Evolutionary conservation across 1,284 basidiomycete genomes (phyloP), one percentile per base, ranked within the genome.

Genomic region (Microbotryum intermedium): DNA sequence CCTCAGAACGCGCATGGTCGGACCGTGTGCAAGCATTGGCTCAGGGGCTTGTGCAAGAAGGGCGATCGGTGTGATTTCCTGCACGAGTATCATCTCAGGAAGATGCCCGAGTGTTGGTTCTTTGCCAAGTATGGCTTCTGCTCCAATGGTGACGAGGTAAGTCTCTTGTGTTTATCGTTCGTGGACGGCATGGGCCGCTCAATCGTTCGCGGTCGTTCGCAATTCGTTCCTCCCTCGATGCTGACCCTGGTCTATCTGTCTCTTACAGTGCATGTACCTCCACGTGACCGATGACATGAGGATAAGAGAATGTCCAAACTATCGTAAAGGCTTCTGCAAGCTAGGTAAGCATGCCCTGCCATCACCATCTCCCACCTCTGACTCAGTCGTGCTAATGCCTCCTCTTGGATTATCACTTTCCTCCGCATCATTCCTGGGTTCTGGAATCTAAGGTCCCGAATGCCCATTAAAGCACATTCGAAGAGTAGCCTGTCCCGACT

Each of bases 101-200:
- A 90, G 60, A 98, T 98, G 90, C 95, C 95, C n/a, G 90, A 97
- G 74, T 98, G 95, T 74, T 90, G 93, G 83, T 97, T 93, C 90
- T 98, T 86, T 74, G 90, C 90, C 61, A 95, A 95, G 75, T 94
- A 92, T 73, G 95, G 95, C 6, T 98, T 94, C 76, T 98, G 95
- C 77, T 91, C 91, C 58, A 88, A 91, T 52, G 95, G 94, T 55
- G 95, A 97, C 71, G 95, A 98, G 55, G 60, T 61, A 28, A 20
- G 60, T 28, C n/a, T 10, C 28, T 16, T 7, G 6, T 43, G 11
- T 21, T 16, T 4, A n/a, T n/a, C 8, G 2, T 30, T 50, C 16
- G 21, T 29, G 11, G 21, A 26, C 13, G 20, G 26, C 46, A 6
- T 21, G 34, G 20, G 11, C 18, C 46, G 25, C n/a, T 18, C 20